These are phyloP conservation scores for Pythium vanterpoolii DNA, from an alignment of 352 stramenopile species.

Conservation along the genomic window DNA sequence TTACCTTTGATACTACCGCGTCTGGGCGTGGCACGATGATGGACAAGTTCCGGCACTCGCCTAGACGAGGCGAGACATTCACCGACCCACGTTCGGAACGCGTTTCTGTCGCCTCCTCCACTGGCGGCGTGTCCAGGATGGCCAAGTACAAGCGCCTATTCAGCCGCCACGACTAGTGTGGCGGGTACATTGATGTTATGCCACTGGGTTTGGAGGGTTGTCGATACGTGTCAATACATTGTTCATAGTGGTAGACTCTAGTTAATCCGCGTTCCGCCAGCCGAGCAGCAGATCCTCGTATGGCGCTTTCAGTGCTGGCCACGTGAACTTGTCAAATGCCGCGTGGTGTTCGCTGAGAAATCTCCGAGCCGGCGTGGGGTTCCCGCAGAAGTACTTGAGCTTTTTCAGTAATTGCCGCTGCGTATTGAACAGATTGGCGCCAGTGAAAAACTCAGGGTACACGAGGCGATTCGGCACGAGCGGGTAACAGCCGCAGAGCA, in stretches of 20 bases:
- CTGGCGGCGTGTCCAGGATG: constrained; percentile 6
- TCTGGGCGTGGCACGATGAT: constrained; percentile 28
- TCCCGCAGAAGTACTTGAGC: constrained; percentile 36
- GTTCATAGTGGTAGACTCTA: not conserved
- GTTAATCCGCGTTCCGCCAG: constrained; percentile 2
- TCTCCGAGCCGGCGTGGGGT: constrained; percentile 22
- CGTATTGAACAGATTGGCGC: constrained; percentile 38
- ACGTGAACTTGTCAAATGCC: constrained; percentile 31
- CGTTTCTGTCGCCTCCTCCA: constrained; percentile 9
- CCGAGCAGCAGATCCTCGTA: constrained; percentile 25
- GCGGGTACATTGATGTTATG: not conserved
- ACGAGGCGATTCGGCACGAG: constrained; percentile 48
- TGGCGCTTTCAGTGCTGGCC: constrained; percentile 22
- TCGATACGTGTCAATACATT: constrained; percentile 3
- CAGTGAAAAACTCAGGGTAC: constrained; percentile 44
- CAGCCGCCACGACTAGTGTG: constrained; percentile 10
- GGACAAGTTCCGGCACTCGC: constrained; percentile 24
- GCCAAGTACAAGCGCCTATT: constrained; percentile 28
- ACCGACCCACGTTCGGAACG: not conserved
- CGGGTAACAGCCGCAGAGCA: constrained; percentile 41
- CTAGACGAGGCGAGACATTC: not conserved
- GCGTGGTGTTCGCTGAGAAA: constrained; percentile 13
- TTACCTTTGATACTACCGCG: constrained; percentile 13
- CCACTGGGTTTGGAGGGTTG: not conserved
- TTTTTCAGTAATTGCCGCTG: constrained; percentile 44